Percentiles rank a stretch among this genome's conserved stretches.
These are phyloP conservation scores for Geranium rotundifolium DNA, from an alignment of 345 rosid species.

Conservation along the genomic window DNA sequence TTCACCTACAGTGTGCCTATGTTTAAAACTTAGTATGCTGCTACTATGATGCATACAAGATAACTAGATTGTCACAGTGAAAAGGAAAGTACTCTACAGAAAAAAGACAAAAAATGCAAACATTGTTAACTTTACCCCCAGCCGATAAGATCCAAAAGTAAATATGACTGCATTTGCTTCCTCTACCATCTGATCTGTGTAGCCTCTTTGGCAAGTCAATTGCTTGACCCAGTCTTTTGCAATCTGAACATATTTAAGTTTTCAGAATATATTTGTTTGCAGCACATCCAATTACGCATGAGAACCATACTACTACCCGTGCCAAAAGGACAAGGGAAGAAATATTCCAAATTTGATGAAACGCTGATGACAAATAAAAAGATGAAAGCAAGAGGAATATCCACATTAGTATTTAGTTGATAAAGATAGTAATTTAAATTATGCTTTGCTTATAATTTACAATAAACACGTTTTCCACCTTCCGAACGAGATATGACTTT, in stretches of 20 bases:
- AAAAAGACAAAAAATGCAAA: conserved; percentile 3
- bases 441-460: not conserved
- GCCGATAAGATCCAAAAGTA: conserved; percentile 88
- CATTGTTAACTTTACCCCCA: conserved; percentile 48
- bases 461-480: not conserved
- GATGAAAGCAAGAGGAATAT: too few relatives aligned
- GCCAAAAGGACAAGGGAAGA: not conserved
- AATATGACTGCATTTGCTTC: conserved; percentile 84
- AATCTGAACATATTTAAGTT: conserved; percentile 26
- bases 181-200: conserved; percentile 83
- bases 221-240: conserved; percentile 81
- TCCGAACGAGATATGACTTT: not conserved
- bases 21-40: too few relatives aligned
- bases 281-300: not conserved
- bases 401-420: not conserved
- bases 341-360: not conserved
- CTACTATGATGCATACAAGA: too few relatives aligned
- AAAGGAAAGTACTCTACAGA: not conserved
- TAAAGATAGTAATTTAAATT: not conserved
- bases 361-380: too few relatives aligned
- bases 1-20: too few relatives aligned
- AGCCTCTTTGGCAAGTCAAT: conserved; percentile 57
- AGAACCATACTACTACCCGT: not conserved
- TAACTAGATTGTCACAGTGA: not conserved
- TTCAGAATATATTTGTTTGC: not conserved